Base-by-base conservation (phyloP, 371 early-diverging fungal species). In the Batkoa obscura region DNA sequence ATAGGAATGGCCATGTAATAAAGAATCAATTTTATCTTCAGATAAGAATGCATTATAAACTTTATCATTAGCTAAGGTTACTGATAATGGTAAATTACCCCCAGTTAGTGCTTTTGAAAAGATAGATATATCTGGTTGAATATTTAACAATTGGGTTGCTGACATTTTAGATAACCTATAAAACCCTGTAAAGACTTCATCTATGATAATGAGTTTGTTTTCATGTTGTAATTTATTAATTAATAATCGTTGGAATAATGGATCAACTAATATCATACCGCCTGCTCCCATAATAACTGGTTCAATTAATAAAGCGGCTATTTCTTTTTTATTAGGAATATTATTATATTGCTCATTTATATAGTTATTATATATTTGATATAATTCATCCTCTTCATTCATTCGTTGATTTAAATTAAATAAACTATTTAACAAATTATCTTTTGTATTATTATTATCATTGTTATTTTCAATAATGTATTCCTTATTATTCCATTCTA, bases 161-260 rank as follows among this genome's bases (percentile, higher is more conserved):
- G 76, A 67, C 50, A 68, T 64, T 35, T 71, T 65, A 15, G 88
- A 88, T 1, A 84, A 68, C 45, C 90, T 69, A 66, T 79, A 81
- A 72, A 85, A 75, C 8, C 90, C 90, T 39, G 79, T 73, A 67
- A 86, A 86, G 13, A 87, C 83, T 64, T 89, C 90, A 68, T 89
- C 90, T 65, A 80, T 81, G 35, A 89, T 76, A 3, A 87, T 75
- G 12, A 86, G 46, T 31, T 77, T 74, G 60, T 72, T 63, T 4
- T 53, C 30, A n/a, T 66, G 41, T 31, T 81, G 64, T 5, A 80
- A 78, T 2, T 70, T 71, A 34, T 77, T 72, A 23, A 84, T 72
- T 48, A 86, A 59, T 12, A 68, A 64, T 41, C 74, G 72, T 58
- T 87, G 88, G 72, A 83, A 89, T 9, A 80, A 68, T 3, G 90